Evolutionary conservation across 1,139 yeast genomes (phyloP), one percentile per base, ranked within the genome.

Genomic region (Scheffersomyces quercinus): DNA sequence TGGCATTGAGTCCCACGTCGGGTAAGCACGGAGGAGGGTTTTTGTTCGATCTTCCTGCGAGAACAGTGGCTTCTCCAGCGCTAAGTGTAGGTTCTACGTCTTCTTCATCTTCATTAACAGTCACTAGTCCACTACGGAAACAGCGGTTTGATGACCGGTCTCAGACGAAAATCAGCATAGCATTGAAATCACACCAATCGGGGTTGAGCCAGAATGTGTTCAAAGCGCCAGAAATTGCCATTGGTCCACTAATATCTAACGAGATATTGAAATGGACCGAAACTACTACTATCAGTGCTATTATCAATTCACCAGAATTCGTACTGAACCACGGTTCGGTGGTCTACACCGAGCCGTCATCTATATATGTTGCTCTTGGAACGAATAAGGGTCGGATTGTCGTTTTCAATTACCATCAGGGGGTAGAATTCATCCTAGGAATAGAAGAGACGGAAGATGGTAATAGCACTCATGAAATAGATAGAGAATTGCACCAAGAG

Each of bases 371-470:
- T 2, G 80, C 79, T 0, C 56, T 88, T 10, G 95, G 89, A 2
- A 87, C 95, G 0, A 55, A 73, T 1, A 71, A 71, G 39, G 91
- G 91, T 1, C 65, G 60, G 37, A 70, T 86, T 0, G 60, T 85
- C 13, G 68, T 83, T 1, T 88, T 85, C 59, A 85, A 82, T 55
- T 85, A 83, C 52, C 75, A 74, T 39, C 95, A 88, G 60, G 66
- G 61, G 32, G 60, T 82, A 11, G 66, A 69, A 28, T 66, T 63
- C 43, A 65, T 72, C 1, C 56, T 82, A 37, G 73, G 70, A 32
- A 50, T 55, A 6, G 49, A 42, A n/a, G 45, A 36, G 9, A 34
- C 14, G 11, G 48, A 49, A 9, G 26, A 20, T 2, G 26, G 26
- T 6, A 38, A 37, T 4, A 42, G 47, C n/a, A 14, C 24, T 31